Evolutionary conservation across 768 basidiomycete species (phyloP).

Genomic region (button mushroom (Agaricus bisporus)): DNA sequence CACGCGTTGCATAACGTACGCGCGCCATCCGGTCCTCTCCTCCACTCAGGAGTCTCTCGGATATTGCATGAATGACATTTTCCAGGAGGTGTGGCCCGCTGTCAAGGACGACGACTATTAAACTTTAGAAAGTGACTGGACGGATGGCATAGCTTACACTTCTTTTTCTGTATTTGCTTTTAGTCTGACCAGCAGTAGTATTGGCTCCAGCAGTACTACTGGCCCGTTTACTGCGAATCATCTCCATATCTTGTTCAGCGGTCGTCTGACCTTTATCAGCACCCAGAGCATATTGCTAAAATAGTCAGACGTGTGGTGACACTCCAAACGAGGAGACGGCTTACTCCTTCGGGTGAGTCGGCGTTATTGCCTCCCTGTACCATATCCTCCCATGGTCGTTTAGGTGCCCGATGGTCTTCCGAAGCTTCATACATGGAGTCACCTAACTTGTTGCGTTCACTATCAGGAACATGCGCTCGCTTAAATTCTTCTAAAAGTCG

Average conservation of each 20-base stretch:
- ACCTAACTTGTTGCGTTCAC: constrained; percentile 27
- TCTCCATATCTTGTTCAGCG: constrained; percentile 81
- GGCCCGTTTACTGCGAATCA: constrained; percentile 78
- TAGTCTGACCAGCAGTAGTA: constrained; percentile 47
- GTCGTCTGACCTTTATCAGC: constrained; percentile 43
- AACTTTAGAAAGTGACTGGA: constrained; percentile 7
- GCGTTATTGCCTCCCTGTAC: constrained; percentile 31
- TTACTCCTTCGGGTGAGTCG: constrained; percentile 13
- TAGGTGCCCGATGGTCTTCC: constrained; percentile 59
- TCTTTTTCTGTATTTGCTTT: constrained; percentile 80
- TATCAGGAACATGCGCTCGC: constrained; percentile 33
- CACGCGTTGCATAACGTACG: constrained; percentile 83
- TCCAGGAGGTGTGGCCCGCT: constrained; percentile 82
- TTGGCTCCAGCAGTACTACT: constrained; percentile 54
- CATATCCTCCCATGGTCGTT: constrained; percentile 77
- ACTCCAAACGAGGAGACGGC: background rate
- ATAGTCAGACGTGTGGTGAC: background rate
- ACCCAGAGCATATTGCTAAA: constrained; percentile 17
- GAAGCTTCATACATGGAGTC: constrained; percentile 25
- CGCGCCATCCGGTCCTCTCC: constrained; percentile 79
- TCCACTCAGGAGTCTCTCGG: constrained; percentile 84
- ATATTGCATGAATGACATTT: constrained; percentile 88
- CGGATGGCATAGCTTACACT: constrained; percentile 52
- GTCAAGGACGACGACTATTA: constrained; percentile 26
- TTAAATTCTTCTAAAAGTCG: constrained; percentile 59